Conservation (phyloP, 2,329 filamentous ascomycete genomes). For the Stagonosporopsis cucurbitacearum region DNA sequence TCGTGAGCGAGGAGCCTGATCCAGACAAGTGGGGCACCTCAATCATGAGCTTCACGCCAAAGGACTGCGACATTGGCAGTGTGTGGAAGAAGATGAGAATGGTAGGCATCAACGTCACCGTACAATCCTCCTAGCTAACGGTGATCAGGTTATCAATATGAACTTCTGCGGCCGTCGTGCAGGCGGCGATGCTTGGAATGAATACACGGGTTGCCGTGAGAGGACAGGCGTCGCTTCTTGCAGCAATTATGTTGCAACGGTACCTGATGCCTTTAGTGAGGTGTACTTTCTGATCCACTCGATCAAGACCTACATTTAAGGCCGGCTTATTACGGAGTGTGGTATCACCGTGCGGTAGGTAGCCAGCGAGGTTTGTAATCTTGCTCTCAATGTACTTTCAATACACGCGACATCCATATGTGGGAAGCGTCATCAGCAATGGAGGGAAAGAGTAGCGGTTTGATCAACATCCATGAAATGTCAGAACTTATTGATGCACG, state of each 20-base stretch:
- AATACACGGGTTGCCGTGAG: constrained; percentile 9
- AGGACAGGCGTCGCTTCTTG: constrained; percentile 55
- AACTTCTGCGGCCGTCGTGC: constrained; percentile 55
- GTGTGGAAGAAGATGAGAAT: constrained; percentile 31
- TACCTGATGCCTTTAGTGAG: constrained; percentile 28
- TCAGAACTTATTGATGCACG: too few species aligned
- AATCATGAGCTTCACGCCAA: constrained; percentile 39
- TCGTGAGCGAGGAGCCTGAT: constrained; percentile 53
- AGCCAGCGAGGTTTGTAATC: too few species aligned
- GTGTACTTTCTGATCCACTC: constrained; percentile 31
- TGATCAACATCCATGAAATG: too few species aligned
- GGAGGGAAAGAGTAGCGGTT: too few species aligned
- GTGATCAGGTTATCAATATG: constrained; percentile 50
- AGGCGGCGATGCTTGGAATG: constrained; percentile 58
- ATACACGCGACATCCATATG: too few species aligned
- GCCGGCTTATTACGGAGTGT: background rate
- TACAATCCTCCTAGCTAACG: background rate
- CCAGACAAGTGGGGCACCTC: constrained; percentile 53
- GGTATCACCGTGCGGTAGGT: background rate
- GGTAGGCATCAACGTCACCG: constrained; percentile 2
- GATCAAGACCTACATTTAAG: constrained; percentile 17
- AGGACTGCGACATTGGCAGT: constrained; percentile 52
- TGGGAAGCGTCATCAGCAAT: too few species aligned
- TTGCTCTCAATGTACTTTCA: too few species aligned
- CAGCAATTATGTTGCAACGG: constrained; percentile 26